Conservation (phyloP, 2,329 filamentous ascomycete genomes). For the Xylariaceae sp. region DNA sequence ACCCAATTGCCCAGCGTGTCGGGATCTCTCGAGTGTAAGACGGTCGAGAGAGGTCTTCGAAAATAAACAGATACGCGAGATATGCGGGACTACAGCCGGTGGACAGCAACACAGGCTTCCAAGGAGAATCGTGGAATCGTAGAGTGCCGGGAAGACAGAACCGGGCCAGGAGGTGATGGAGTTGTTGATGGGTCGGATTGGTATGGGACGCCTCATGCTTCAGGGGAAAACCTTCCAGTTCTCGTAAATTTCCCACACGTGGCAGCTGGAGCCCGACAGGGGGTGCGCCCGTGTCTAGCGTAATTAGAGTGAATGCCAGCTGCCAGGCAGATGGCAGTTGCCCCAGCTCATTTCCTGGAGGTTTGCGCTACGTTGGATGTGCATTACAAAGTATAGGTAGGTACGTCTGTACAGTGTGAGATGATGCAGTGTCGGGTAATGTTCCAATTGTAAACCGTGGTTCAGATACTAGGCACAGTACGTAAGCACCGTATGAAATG, state of each 20-base stretch:
- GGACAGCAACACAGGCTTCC: slow-evolving; percentile 3
- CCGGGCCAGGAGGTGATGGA: slow-evolving; percentile 28
- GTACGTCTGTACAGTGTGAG: background rate
- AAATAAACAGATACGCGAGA: background rate
- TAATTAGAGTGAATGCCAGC: slow-evolving; percentile 20
- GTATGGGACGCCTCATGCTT: slow-evolving; percentile 31
- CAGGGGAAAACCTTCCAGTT: slow-evolving; percentile 35
- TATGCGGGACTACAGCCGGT: background rate
- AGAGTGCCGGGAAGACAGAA: slow-evolving; percentile 19
- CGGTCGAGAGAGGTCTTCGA: background rate
- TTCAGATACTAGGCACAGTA: no score
- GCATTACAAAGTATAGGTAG: background rate
- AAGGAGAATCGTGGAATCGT: no score
- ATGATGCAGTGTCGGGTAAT: background rate
- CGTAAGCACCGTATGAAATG: no score
- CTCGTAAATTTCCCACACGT: slow-evolving; percentile 37
- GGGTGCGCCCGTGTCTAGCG: slow-evolving; percentile 5
- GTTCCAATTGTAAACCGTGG: no score
- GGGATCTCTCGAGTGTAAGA: slow-evolving; percentile 14
- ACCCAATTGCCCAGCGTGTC: slow-evolving; percentile 10
- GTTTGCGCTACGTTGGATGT: no score
- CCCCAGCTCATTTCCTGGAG: background rate
- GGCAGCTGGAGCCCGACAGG: slow-evolving; percentile 23
- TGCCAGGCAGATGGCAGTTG: slow-evolving; percentile 8
- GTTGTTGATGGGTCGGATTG: slow-evolving; percentile 27